Evolutionary conservation across 306 rosid species (phyloP).

Genomic region (Vicia sativa): DNA sequence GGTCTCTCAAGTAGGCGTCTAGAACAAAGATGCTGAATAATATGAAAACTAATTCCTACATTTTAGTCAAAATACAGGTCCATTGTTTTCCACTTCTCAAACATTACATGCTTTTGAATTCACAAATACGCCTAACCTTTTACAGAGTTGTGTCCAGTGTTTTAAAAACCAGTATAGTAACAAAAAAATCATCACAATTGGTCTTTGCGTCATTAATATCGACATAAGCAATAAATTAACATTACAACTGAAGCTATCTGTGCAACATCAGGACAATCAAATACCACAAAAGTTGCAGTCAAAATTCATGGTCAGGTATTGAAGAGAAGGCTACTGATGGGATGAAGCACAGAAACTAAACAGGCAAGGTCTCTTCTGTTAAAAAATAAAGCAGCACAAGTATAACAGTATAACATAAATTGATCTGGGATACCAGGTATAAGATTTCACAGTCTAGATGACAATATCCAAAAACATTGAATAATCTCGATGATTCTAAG

Average conservation of each 20-base stretch:
- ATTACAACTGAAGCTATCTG: neutral
- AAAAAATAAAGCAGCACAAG: neutral
- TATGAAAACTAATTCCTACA: no score
- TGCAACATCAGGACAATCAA: slow-evolving; percentile 5
- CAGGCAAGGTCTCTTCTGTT: neutral
- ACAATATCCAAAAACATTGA: neutral
- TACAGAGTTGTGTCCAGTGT: no score
- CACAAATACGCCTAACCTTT: no score
- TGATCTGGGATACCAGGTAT: neutral
- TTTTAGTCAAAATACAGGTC: no score
- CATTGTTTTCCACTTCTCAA: no score
- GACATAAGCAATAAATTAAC: no score
- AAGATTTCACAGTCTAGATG: neutral
- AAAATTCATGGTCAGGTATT: neutral
- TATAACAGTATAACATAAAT: neutral
- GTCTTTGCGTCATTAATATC: no score
- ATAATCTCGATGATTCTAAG: neutral
- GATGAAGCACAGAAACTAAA: slow-evolving; percentile 9
- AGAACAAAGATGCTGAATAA: no score
- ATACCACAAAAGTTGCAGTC: neutral
- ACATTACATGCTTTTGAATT: no score
- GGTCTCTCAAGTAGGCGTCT: no score
- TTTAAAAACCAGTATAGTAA: no score
- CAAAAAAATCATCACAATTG: no score
- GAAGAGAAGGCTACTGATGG: neutral